These are phyloP conservation scores for Dothideomycetes sp. DNA, from an alignment of 2,329 filamentous ascomycete genomes.

Conservation along the genomic window DNA sequence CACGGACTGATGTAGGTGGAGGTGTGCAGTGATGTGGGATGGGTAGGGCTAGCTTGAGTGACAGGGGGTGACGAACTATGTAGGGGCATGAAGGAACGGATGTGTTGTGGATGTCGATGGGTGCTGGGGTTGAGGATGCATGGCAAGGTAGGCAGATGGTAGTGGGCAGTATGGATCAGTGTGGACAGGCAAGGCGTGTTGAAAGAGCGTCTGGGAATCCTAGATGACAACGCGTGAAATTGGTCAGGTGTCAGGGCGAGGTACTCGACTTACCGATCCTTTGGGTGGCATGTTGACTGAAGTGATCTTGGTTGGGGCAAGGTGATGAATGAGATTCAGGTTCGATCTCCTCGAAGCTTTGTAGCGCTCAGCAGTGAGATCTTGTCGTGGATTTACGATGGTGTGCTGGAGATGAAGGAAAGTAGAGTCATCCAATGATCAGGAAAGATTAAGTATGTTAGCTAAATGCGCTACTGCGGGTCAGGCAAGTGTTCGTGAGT, in stretches of 20 bases:
- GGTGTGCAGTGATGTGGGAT: neutral
- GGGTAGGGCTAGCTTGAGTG: neutral
- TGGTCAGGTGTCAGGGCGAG: too few relatives aligned
- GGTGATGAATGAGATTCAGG: neutral
- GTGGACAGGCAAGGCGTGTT: neutral
- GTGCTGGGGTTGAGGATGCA: neutral
- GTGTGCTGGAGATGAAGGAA: too few relatives aligned
- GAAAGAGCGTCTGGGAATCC: neutral
- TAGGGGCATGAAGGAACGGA: neutral
- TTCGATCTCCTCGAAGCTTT: too few relatives aligned
- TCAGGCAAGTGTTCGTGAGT: too few relatives aligned
- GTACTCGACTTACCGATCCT: slow-evolving; percentile 4
- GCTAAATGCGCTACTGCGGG: too few relatives aligned
- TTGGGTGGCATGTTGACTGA: slow-evolving; percentile 6
- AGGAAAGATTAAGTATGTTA: too few relatives aligned
- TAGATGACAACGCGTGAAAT: too few relatives aligned
- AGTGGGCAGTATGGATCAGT: too few relatives aligned
- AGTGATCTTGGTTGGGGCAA: neutral
- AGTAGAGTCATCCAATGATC: too few relatives aligned
- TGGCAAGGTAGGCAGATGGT: neutral
- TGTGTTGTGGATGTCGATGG: neutral
- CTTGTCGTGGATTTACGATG: too few relatives aligned
- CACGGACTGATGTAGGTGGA: neutral
- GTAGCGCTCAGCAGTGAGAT: too few relatives aligned
- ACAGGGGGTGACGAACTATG: neutral